Conservation (phyloP, 2,329 filamentous ascomycete genomes). For the Venturia oleaginea region DNA sequence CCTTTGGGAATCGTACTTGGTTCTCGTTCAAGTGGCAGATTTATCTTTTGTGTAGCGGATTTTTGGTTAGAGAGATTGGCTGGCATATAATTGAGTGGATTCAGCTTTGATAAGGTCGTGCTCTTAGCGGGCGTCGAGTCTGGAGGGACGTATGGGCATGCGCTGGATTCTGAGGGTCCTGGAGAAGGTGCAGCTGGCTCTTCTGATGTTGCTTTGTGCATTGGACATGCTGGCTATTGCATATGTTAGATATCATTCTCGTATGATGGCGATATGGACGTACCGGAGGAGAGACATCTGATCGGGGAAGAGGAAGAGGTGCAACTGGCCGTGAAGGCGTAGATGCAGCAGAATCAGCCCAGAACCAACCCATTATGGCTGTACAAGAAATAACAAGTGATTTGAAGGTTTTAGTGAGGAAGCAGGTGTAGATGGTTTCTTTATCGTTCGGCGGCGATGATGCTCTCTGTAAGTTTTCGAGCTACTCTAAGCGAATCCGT, state of each 20-base stretch:
- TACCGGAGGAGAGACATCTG: constrained; percentile 48
- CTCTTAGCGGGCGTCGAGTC: constrained; percentile 26
- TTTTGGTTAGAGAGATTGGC: constrained; percentile 52
- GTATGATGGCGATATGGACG: constrained; percentile 20
- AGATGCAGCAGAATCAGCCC: constrained; percentile 47
- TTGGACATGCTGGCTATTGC: constrained; percentile 57
- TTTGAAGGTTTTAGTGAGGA: not conserved
- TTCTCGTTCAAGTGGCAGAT: constrained; percentile 73
- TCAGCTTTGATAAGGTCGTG: constrained; percentile 53
- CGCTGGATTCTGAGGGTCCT: constrained; percentile 29
- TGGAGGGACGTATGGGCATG: constrained; percentile 44
- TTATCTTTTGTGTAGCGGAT: constrained; percentile 60
- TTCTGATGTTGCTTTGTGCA: constrained; percentile 45
- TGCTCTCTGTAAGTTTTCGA: not conserved
- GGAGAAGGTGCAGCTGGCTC: constrained; percentile 21
- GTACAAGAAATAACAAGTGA: not conserved
- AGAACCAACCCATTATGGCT: constrained; percentile 58
- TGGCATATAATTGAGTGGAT: constrained; percentile 95
- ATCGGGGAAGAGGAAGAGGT: constrained; percentile 39
- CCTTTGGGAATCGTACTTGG: constrained; percentile 85
- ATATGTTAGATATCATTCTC: constrained; percentile 16
- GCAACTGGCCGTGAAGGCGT: constrained; percentile 28
- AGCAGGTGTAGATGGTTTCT: not conserved
- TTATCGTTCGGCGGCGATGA: constrained; percentile 4
- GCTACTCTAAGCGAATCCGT: not conserved